Conservation (phyloP, 176 grass and related monocot genomes). For the Eleusine coracana region DNA sequence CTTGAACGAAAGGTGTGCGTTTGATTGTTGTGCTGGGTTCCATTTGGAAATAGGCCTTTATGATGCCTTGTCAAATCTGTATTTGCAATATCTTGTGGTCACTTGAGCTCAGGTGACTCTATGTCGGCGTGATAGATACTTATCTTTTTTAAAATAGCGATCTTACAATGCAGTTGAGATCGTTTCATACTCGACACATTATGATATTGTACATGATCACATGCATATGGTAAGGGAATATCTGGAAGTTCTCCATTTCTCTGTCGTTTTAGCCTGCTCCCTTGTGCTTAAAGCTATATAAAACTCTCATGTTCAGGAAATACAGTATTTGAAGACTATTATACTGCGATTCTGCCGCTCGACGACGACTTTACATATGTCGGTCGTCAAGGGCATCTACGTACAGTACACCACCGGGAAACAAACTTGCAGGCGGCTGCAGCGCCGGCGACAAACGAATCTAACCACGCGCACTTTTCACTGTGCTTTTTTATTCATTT, state of each 20-base stretch:
- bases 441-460: constrained; percentile 14
- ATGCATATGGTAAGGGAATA: background rate
- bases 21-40: background rate
- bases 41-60: background rate
- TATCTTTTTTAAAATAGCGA: no score
- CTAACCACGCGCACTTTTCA: constrained; percentile 1
- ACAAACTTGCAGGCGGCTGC: constrained; percentile 31
- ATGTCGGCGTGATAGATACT: no score
- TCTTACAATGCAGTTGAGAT: no score
- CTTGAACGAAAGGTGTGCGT: no score
- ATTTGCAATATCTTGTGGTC: no score
- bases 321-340: constrained; percentile 36
- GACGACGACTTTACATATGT: constrained; percentile 38
- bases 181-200: no score
- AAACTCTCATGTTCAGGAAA: constrained; percentile 9
- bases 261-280: background rate
- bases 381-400: constrained; percentile 44
- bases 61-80: background rate
- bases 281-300: background rate
- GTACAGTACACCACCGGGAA: background rate
- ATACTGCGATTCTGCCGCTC: constrained; percentile 43
- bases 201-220: background rate
- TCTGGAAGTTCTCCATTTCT: background rate
- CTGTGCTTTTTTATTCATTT: constrained; percentile 22
- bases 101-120: background rate